Base-by-base conservation (phyloP, 495 filamentous ascomycete genomes). In the Neurospora sp. region DNA sequence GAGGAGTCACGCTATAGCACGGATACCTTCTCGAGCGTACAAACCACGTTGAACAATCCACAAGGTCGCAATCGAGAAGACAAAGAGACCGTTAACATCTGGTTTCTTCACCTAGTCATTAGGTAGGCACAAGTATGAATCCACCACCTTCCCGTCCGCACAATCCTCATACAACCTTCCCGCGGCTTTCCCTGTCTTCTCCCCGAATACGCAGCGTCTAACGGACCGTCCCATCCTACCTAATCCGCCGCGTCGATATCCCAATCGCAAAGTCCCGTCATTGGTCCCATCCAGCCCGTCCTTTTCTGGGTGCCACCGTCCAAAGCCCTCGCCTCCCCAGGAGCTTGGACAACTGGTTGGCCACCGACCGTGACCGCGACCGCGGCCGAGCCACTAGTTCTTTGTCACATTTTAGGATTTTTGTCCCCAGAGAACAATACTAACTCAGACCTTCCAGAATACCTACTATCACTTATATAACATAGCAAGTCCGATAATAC, bases 41-140 rank as follows among this genome's bases (percentile, higher is more conserved):
- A 59, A 71, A 74, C 73, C 31, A 39, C 59, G 1, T 61, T 72
- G 69, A 68, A 68, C 70, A 9, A 72, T 45, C 59, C 22, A 44
- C 40, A 27, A 70, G 69, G n/a, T 61, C 16, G 48, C 48, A 27
- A 31, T 27, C 20, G 20, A 61, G 53, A 53, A 53, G 20, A 44
- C 18, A 27, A 18, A 61, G 27, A 61, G 27, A 61, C 53, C 27
- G 14, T 18, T 16, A 53, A 22, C n/a, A 27, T 22, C 20, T 53
- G 14, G 53, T 61, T 61, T 61, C 27, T 31, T 35, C 53, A 3
- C 10, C 22, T 31, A 35, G 14, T 61, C 53, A 61, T 61, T 35
- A 35, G 27, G 53, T 61, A 61, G 53, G 53, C 53, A 61, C 53
- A 61, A 61, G 14, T 61, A 61, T 35, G 53, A 61, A 61, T 35